Evolutionary conservation across 208 protist genomes (phyloP), one percentile per base, ranked within the genome.

Genomic region (Angomonas ambiguus): DNA sequence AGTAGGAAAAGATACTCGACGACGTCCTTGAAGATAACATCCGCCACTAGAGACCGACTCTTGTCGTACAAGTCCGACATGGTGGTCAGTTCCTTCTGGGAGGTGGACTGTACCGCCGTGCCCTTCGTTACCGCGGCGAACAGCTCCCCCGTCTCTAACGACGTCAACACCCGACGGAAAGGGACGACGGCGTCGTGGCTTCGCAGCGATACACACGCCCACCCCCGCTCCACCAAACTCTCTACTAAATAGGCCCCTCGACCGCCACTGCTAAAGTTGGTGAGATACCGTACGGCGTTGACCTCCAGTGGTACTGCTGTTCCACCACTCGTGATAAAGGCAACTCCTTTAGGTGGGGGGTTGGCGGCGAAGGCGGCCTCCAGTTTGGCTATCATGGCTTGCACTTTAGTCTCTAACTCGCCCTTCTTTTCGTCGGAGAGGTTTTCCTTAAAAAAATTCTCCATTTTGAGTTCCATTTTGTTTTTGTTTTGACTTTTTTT

Each of bases 251-350:
- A 72, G 10, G 89, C 89, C 11, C 89, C 89, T 45, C 89, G 86
- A 28, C 78, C 80, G 61, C 89, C 89, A 55, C 74, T 83, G 74
- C 85, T 92, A 60, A 95, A 92, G 78, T 95, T 95, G 18, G 81
- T 85, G 49, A 95, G 38, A 63, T 78, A 93, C 67, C 89, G 89
- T 20, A 95, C 89, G 18, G 89, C 76, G 60, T 92, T 86, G n/a
- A 83, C 72, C 75, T 95, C 89, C 4, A 95, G 71, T 2, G 89
- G 84, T 27, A 92, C 86, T 2, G 68, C 65, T 1, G 89, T 95
- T 35, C 86, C 86, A 18, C 89, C 89, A 61, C 86, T 91, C 1
- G 89, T 92, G 68, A 95, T 71, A 61, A 91, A 80, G 25, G 80
- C 84, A 28, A 95, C 57, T 4, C 89, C 86, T 20, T 24, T 53